Evolutionary conservation across 192 early-diverging fungal species (phyloP), one percentile per base, ranked within the genome.

Genomic region (Pecoramyces ruminantium): DNA sequence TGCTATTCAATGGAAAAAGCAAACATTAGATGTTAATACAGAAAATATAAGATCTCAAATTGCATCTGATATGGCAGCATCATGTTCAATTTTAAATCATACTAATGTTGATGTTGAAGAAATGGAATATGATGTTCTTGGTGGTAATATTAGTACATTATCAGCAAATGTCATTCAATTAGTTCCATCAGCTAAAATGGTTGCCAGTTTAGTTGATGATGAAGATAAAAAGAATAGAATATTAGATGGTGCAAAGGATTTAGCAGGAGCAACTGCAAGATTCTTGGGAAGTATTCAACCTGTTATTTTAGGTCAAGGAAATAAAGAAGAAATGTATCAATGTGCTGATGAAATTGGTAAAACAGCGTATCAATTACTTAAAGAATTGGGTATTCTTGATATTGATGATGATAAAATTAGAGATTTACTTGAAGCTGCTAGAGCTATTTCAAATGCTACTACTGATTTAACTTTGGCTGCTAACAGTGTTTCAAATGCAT

Each of bases 121-220:
- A 77, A 86, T 91, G 84, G 88, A 91, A 38, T 91, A 85, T 80
- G 89, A 91, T n/a, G 42, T 81, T 21, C 81, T 91, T 77, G 86
- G 82, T 17, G 81, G 82, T 21, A 86, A 83, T 78, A 82, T 91
- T 29, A 82, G 79, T 9, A 83, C 85, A 0, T 79, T 91, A n/a
- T 83, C 86, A 0, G 86, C 88, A 13, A 89, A 89, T 80, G 51
- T 88, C 17, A 78, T 77, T 25, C 90, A 91, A 80, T 84, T 89
- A 80, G 80, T 86, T 18, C 89, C 88, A 67, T 87, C 90, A 15
- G 80, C 88, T n/a, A 91, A 89, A 80, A 78, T 90, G 78, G 42
- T 83, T 28, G 27, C 83, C 0, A 84, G 21, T 29, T 80, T 91
- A 38, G 0, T 83, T 8, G 81, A 80, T 18, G 78, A 81, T 29